These are phyloP conservation scores for Malus asiatica DNA, from an alignment of 306 rosid species.

Conservation along the genomic window DNA sequence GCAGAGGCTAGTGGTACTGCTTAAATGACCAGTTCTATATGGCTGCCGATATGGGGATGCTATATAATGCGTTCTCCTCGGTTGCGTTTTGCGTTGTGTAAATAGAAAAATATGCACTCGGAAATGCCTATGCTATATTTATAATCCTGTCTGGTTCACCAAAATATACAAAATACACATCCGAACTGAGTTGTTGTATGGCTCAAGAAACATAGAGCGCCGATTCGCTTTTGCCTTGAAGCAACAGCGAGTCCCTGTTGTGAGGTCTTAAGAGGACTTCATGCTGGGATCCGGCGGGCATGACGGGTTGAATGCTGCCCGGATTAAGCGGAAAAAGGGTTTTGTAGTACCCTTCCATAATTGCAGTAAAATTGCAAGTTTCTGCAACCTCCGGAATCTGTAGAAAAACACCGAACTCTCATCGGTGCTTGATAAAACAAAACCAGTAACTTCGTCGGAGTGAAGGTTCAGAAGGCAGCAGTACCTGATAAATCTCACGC, in stretches of 20 bases:
- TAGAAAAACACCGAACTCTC: background rate
- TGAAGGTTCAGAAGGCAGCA: background rate
- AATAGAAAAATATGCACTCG: background rate
- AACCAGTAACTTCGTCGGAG: background rate
- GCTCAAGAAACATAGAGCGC: background rate
- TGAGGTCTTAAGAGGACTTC: slow-evolving; percentile 45
- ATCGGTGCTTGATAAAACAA: background rate
- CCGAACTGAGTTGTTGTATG: background rate
- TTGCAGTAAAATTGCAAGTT: slow-evolving; percentile 64
- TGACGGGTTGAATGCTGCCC: slow-evolving; percentile 62
- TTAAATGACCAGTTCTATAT: background rate
- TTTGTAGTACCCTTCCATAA: slow-evolving; percentile 86
- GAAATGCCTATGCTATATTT: background rate
- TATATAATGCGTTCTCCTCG: background rate
- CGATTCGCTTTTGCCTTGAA: background rate
- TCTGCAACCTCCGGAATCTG: slow-evolving; percentile 84
- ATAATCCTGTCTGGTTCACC: background rate
- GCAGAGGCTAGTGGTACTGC: background rate
- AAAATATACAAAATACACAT: background rate
- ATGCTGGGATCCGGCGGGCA: slow-evolving; percentile 50
- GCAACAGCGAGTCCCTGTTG: slow-evolving; percentile 44
- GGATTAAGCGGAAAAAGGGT: slow-evolving; percentile 80
- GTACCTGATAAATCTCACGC: slow-evolving; percentile 77
- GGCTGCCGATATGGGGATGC: background rate
- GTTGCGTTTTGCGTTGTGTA: background rate